Percentiles rank a stretch among this genome's conserved stretches.
These are phyloP conservation scores for Mycena floridula DNA, from an alignment of 768 basidiomycete genomes.

Conservation along the genomic window DNA sequence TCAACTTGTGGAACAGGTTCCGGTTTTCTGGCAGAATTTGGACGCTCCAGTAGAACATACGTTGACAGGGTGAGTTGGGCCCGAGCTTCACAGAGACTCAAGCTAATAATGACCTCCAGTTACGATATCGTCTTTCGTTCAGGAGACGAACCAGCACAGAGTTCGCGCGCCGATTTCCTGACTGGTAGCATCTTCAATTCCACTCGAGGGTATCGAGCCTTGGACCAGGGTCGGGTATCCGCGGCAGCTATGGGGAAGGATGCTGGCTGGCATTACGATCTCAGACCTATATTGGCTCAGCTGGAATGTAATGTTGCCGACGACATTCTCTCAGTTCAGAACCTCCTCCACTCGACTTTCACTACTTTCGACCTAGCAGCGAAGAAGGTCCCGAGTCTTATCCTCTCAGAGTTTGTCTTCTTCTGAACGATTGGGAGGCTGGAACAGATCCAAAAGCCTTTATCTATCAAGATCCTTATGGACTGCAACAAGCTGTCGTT, in stretches of 20 bases:
- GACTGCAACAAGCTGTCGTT: slow-evolving; percentile 9
- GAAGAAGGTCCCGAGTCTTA: slow-evolving; percentile 17
- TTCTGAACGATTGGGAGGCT: slow-evolving; percentile 65
- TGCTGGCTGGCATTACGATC: slow-evolving; percentile 50
- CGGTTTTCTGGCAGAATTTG: slow-evolving; percentile 48
- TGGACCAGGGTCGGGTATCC: slow-evolving; percentile 43
- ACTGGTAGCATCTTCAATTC: slow-evolving; percentile 47
- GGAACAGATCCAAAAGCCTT: slow-evolving; percentile 47
- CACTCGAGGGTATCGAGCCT: slow-evolving; percentile 43
- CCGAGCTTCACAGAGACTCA: not conserved
- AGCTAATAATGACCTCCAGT: slow-evolving; percentile 25
- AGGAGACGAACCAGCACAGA: slow-evolving; percentile 37
- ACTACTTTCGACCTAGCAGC: slow-evolving; percentile 43
- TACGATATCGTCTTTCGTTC: slow-evolving; percentile 57
- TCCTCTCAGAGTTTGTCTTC: slow-evolving; percentile 51
- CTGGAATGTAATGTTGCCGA: slow-evolving; percentile 32
- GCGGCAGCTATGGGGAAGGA: slow-evolving; percentile 26
- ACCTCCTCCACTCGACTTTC: slow-evolving; percentile 55
- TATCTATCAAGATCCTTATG: slow-evolving; percentile 51
- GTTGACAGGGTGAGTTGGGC: slow-evolving; percentile 62
- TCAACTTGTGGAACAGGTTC: slow-evolving; percentile 46
- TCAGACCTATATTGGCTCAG: slow-evolving; percentile 37
- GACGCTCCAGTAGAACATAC: slow-evolving; percentile 45
- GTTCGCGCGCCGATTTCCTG: slow-evolving; percentile 52
- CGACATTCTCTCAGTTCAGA: slow-evolving; percentile 45